phyloP scores from a whole-genome alignment of 441 rosid genomes.

The Iberis amara region DNA sequence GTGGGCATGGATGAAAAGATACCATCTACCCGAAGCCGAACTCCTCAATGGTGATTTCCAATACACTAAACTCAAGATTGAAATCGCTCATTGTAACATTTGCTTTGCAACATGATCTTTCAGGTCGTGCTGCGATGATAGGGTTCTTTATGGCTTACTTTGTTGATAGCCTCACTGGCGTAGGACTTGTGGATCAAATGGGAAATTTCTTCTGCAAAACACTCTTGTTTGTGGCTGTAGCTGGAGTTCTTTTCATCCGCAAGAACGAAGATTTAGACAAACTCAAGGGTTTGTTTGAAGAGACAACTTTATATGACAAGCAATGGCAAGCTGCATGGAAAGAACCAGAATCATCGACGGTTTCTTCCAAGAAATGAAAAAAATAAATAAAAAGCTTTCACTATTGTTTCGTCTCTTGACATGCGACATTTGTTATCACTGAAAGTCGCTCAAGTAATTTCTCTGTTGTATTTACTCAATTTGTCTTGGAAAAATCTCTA shows the following conservation, averaged over 20 bases:
- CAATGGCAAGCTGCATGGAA: constrained; percentile 98
- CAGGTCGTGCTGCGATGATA: constrained; percentile 97
- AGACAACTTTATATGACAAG: constrained; percentile 81
- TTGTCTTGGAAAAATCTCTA: background rate
- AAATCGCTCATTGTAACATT: background rate
- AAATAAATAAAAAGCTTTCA: background rate
- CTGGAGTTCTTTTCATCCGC: constrained; percentile 68
- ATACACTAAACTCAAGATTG: background rate
- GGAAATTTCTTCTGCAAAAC: constrained; percentile 91
- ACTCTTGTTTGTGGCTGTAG: constrained; percentile 70
- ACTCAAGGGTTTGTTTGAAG: constrained; percentile 61
- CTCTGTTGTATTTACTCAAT: constrained; percentile 19
- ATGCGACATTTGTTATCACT: constrained; percentile 16
- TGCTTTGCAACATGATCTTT: constrained; percentile 1
- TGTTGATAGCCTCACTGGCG: constrained; percentile 88
- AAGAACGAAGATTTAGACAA: constrained; percentile 79
- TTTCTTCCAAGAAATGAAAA: constrained; percentile 16
- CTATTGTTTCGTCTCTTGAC: constrained; percentile 7
- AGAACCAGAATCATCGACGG: constrained; percentile 33
- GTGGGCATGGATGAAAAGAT: constrained; percentile 98
- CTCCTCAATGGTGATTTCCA: constrained; percentile 63
- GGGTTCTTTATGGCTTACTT: constrained; percentile 97
- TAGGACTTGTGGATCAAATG: constrained; percentile 94
- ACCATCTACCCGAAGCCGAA: constrained; percentile 95
- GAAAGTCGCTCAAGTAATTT: background rate